Percentiles rank a stretch among this genome's conserved stretches.
Evolutionary conservation across 306 rosid genomes (phyloP).

Genomic region (Acacia melanoxylon): DNA sequence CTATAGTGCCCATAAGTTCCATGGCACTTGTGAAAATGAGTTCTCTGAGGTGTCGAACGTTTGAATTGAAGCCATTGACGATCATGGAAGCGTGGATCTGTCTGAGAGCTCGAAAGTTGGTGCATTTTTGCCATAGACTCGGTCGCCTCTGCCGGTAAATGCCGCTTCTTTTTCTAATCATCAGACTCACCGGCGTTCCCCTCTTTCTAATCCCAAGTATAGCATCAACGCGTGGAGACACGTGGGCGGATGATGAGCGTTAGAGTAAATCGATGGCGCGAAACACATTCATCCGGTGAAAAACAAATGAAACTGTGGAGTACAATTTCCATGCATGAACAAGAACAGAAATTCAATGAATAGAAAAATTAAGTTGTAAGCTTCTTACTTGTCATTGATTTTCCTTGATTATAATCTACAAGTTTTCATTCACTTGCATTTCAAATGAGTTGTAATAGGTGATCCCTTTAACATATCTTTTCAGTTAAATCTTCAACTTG

Average conservation of each 20-base stretch:
- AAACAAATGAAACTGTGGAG: not conserved
- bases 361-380: no score
- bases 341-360: not conserved
- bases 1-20: slow-evolving; percentile 44
- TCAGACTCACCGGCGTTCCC: slow-evolving; percentile 14
- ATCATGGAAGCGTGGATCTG: slow-evolving; percentile 68
- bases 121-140: slow-evolving; percentile 50
- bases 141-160: slow-evolving; percentile 36
- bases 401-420: no score
- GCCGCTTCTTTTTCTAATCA: slow-evolving; percentile 63
- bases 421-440: no score
- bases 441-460: no score
- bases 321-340: not conserved
- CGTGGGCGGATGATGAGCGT: not conserved
- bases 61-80: slow-evolving; percentile 61
- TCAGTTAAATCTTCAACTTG: no score
- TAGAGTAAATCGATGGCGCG: not conserved
- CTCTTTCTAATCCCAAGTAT: not conserved
- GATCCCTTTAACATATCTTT: no score
- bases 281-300: not conserved
- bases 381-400: no score
- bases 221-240: not conserved
- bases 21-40: slow-evolving; percentile 54
- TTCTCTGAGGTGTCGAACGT: slow-evolving; percentile 47
- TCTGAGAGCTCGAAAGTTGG: slow-evolving; percentile 53